phyloP scores from a whole-genome alignment of 129 eudicot genomes.

The Lactuca sativa region DNA sequence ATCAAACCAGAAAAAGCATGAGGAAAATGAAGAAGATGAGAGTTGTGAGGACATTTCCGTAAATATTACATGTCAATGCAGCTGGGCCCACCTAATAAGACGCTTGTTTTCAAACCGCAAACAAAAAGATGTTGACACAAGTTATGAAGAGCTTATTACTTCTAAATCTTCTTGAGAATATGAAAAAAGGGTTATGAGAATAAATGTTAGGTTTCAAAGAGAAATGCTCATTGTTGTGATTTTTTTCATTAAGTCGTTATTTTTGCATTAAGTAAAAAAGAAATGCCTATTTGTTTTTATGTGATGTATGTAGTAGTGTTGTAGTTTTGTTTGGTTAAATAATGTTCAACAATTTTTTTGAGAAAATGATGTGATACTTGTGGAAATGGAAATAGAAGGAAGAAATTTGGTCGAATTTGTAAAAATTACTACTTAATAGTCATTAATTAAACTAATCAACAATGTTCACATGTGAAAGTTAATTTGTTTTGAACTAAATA shows the following conservation, averaged over 20 bases:
- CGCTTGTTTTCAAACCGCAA: conserved; percentile 57
- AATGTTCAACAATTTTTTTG: too few species aligned
- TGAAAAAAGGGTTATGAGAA: conserved; percentile 3
- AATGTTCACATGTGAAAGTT: too few species aligned
- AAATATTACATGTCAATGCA: conserved; percentile 34
- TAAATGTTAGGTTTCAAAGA: neutral
- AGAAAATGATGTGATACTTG: too few species aligned
- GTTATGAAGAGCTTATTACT: conserved; percentile 26
- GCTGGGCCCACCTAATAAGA: conserved; percentile 42
- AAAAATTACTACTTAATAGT: too few species aligned
- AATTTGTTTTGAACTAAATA: too few species aligned
- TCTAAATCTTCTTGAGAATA: conserved; percentile 19
- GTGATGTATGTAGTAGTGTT: neutral
- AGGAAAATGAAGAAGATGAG: conserved; percentile 30
- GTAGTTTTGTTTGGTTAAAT: neutral
- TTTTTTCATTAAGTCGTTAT: too few species aligned
- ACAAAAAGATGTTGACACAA: conserved; percentile 21
- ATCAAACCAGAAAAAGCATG: conserved; percentile 14
- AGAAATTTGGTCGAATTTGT: too few species aligned
- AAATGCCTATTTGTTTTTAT: neutral
- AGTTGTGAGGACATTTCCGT: conserved; percentile 14
- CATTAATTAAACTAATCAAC: too few species aligned
- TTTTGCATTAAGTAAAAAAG: neutral
- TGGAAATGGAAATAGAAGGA: too few species aligned
- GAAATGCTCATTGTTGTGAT: neutral